Conservation (phyloP, 805 yeast genomes). For the Torulaspora delbrueckii region DNA sequence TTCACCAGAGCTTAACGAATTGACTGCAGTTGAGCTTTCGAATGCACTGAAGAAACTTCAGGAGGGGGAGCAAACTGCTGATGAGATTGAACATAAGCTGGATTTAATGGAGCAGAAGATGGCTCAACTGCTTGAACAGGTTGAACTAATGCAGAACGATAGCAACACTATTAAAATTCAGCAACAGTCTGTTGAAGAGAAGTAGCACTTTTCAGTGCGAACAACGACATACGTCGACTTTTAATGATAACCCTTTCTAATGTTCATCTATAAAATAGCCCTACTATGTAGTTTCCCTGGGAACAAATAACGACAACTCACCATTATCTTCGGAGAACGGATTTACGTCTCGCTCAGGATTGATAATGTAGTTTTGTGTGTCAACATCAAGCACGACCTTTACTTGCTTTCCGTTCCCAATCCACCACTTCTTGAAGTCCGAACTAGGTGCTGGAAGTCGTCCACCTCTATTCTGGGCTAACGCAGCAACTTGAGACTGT, state of each 20-base stretch:
- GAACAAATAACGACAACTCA: constrained; percentile 39
- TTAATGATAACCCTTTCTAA: neutral
- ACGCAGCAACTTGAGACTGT: constrained; percentile 16
- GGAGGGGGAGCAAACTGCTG: constrained; percentile 65
- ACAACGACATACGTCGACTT: neutral
- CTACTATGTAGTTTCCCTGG: constrained; percentile 1
- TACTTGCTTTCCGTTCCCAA: constrained; percentile 68
- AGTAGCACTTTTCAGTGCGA: neutral
- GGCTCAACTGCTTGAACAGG: constrained; percentile 51
- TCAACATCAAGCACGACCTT: constrained; percentile 51
- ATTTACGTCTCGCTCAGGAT: constrained; percentile 64
- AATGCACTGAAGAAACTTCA: constrained; percentile 56
- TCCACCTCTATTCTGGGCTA: constrained; percentile 21
- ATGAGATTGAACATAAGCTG: constrained; percentile 57
- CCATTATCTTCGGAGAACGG: constrained; percentile 58
- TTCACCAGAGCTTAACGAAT: constrained; percentile 1
- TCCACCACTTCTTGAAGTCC: constrained; percentile 87
- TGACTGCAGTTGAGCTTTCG: constrained; percentile 28
- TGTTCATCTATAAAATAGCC: neutral
- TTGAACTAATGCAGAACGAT: constrained; percentile 27
- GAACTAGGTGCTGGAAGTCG: constrained; percentile 84
- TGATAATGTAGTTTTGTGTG: constrained; percentile 45
- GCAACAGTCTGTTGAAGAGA: neutral
- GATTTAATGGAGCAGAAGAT: constrained; percentile 62
- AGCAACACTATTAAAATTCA: neutral